Percentiles rank a stretch among this genome's conserved stretches.
Conservation (phyloP, 1,284 basidiomycete species). For the Sparassis latifolia region DNA sequence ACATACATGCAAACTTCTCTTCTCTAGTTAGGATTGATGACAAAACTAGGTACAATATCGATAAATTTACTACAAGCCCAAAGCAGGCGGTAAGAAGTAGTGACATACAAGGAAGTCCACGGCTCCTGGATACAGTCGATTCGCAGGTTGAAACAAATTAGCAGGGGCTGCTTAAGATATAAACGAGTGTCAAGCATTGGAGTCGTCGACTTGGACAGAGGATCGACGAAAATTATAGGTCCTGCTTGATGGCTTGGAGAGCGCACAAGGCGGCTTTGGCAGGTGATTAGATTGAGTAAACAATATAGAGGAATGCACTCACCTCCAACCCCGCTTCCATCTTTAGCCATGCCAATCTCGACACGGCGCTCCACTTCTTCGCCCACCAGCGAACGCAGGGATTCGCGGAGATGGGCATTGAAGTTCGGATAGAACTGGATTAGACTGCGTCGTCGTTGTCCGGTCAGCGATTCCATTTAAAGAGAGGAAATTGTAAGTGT, state of each 20-base stretch:
- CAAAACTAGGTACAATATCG: no score
- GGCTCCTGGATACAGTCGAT: no score
- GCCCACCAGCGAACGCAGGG: conserved; percentile 74
- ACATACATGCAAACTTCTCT: no score
- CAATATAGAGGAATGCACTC: conserved; percentile 25
- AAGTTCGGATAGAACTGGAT: conserved; percentile 90
- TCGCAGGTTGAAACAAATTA: no score
- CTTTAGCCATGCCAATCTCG: conserved; percentile 89
- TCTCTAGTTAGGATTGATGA: no score
- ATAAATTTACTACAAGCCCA: no score
- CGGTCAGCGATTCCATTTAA: not conserved
- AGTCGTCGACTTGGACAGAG: not conserved
- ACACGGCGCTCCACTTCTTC: conserved; percentile 73
- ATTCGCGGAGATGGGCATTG: conserved; percentile 66
- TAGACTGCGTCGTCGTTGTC: conserved; percentile 45
- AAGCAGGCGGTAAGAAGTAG: no score
- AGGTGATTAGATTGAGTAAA: not conserved
- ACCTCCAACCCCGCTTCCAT: conserved; percentile 97
- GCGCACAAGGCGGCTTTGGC: conserved; percentile 68
- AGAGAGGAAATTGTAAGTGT: not conserved
- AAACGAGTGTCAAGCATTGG: no score
- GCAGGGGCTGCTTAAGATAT: no score
- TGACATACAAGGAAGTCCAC: no score
- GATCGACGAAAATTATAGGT: not conserved
- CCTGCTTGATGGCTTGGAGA: conserved; percentile 56